phyloP scores from a whole-genome alignment of 495 filamentous ascomycete species.

The Hypoxylon intermedium region DNA sequence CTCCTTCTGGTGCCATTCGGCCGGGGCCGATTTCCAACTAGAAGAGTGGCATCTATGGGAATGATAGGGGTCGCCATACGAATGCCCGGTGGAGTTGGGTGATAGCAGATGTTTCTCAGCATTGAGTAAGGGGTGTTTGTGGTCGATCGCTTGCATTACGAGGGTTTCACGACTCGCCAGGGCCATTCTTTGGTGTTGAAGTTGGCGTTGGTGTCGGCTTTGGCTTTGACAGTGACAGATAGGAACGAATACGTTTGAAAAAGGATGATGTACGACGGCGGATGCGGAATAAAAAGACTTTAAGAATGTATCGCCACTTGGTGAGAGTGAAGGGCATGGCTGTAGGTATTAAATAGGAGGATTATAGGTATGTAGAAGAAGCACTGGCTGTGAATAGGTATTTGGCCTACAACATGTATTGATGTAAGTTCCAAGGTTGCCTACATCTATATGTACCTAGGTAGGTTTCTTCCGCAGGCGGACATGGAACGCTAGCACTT shows the following conservation, averaged over 20 bases:
- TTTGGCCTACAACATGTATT: too few species aligned
- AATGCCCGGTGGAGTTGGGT: conserved; percentile 25
- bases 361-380: background rate
- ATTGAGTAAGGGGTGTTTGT: conserved; percentile 13
- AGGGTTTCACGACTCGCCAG: conserved; percentile 23
- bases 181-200: conserved; percentile 8
- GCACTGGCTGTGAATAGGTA: too few species aligned
- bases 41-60: conserved; percentile 30
- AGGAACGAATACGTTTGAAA: conserved; percentile 22
- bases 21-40: conserved; percentile 33
- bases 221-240: conserved; percentile 3
- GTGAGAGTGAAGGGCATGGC: conserved; percentile 19
- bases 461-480: too few species aligned
- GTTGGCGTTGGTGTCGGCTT: too few species aligned
- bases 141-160: conserved; percentile 21
- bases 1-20: conserved; percentile 35
- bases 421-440: too few species aligned
- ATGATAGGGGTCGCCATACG: conserved; percentile 12
- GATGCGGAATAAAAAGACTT: conserved; percentile 22
- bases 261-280: conserved; percentile 22
- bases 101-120: conserved; percentile 16
- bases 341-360: conserved; percentile 12
- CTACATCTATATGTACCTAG: too few species aligned
- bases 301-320: conserved; percentile 32
- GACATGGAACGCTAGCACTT: too few species aligned